Evolutionary conservation across 1,284 basidiomycete species (phyloP), one percentile per base, ranked within the genome.

Genomic region (Austroboletus niveus): DNA sequence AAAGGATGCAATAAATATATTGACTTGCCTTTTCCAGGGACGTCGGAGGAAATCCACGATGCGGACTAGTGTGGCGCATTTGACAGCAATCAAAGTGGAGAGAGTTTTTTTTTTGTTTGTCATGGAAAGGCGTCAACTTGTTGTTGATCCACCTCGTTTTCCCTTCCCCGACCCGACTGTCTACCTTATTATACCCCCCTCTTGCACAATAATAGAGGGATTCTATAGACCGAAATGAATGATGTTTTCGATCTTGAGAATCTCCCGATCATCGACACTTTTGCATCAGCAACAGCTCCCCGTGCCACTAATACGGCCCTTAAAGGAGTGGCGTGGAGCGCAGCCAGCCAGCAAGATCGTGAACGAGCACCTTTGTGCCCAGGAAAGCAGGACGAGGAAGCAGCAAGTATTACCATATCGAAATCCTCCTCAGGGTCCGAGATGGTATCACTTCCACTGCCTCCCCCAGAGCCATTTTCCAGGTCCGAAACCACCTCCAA

Each of bases 351-450:
- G 17, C 17, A 1, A 17, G 54, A 53, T 70, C 49, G 66, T 46
- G 43, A 64, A 58, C 51, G 52, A 58, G 46, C 65, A 71, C 22
- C 60, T n/a, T 53, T 54, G 17, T 67, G 65, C 32, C 60, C 64
- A 14, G 45, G 53, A 41, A 66, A 52, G 42, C 5, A 24, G 22
- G 22, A 24, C 5, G 22, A 24, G 22, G 22, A 24, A 5, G 22
- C 3, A 24, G 5, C 22, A 24, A 24, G 22, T 5, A 24, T 24
- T 5, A 5, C 22, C 22, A 24, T 24, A 5, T 50, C 56, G 52
- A 32, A 24, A 29, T 51, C 46, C 51, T 46, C 59, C 47, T 45
- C 52, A 43, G 31, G 2, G 22, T 24, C 22, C 22, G 22, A 24
- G 22, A 5, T 24, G 22, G 22, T 24, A 24, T 24, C 22, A 24